A percentile compares a stretch with the other conserved stretches of the same genome.
Evolutionary conservation across 257 asterid genomes (phyloP).

Genomic region (Primulina tabacum): DNA sequence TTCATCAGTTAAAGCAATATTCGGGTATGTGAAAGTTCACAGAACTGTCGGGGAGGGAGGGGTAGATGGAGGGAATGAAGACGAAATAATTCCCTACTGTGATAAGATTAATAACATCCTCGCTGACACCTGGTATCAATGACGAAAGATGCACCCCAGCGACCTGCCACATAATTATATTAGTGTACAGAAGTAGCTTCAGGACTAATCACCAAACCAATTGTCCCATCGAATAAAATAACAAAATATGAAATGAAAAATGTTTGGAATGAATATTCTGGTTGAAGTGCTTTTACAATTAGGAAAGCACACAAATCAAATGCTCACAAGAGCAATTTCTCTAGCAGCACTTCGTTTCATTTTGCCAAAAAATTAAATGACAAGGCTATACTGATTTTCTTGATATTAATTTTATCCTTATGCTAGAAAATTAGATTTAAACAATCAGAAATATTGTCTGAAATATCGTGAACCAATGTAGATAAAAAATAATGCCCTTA

Average conservation of each 20-base stretch:
- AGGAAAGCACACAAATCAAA: neutral
- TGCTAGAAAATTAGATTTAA: neutral
- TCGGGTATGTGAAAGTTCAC: neutral
- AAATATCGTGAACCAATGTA: neutral
- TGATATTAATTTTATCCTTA: neutral
- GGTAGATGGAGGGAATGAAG: neutral
- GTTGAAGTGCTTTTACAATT: neutral
- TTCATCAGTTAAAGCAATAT: neutral
- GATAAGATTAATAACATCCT: conserved; percentile 59
- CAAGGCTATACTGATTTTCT: neutral
- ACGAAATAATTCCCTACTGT: conserved; percentile 44
- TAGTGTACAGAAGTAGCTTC: neutral
- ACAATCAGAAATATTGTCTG: neutral
- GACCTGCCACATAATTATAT: conserved; percentile 37
- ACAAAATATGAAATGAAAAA: neutral
- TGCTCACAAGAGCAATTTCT: neutral
- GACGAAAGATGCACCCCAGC: conserved; percentile 56
- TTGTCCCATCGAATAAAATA: conserved; percentile 10
- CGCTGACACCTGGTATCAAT: conserved; percentile 62
- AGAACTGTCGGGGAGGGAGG: neutral
- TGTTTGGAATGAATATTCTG: neutral
- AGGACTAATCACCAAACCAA: neutral
- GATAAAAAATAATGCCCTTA: neutral
- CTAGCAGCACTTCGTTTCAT: neutral
- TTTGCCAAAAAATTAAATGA: neutral